phyloP scores from a whole-genome alignment of 1,284 basidiomycete species.

The Sphagnurus paluster region DNA sequence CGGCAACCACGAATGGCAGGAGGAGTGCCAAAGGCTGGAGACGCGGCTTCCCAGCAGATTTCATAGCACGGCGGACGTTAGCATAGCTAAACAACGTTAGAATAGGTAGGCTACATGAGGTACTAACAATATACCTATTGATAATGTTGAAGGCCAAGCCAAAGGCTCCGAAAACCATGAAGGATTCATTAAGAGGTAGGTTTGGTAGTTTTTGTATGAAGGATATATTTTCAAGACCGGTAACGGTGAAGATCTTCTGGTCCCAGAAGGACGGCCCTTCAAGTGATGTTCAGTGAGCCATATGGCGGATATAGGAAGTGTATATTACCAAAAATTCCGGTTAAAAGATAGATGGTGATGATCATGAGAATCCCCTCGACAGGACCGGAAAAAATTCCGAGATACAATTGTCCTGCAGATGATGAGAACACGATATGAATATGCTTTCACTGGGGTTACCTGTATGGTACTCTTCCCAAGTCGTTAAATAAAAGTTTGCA shows the following conservation, averaged over 20 bases:
- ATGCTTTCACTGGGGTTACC: conserved; percentile 41
- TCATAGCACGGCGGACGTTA: conserved; percentile 64
- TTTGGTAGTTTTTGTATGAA: conserved; percentile 57
- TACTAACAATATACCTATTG: conserved; percentile 48
- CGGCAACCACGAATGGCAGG: conserved; percentile 77
- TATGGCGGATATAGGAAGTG: conserved; percentile 5
- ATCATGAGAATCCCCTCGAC: conserved; percentile 96
- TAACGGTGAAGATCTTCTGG: conserved; percentile 63
- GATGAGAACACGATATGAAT: background rate
- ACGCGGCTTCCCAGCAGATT: conserved; percentile 31
- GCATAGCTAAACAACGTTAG: conserved; percentile 57
- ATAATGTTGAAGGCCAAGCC: conserved; percentile 83
- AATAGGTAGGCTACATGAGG: background rate
- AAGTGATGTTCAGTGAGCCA: background rate
- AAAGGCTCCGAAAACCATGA: conserved; percentile 83
- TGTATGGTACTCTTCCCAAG: conserved; percentile 98
- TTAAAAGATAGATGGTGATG: conserved; percentile 74
- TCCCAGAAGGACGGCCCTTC: conserved; percentile 86
- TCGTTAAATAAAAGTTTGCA: conserved; percentile 94
- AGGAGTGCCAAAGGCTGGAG: conserved; percentile 72
- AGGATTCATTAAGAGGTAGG: conserved; percentile 81
- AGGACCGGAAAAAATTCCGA: conserved; percentile 94
- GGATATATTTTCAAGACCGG: conserved; percentile 55
- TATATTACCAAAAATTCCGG: conserved; percentile 67
- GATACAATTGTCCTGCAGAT: conserved; percentile 72